A percentile compares a stretch with the other conserved stretches of the same genome.
Conservation (phyloP, 345 rosid genomes). For the Theobroma cacao region DNA sequence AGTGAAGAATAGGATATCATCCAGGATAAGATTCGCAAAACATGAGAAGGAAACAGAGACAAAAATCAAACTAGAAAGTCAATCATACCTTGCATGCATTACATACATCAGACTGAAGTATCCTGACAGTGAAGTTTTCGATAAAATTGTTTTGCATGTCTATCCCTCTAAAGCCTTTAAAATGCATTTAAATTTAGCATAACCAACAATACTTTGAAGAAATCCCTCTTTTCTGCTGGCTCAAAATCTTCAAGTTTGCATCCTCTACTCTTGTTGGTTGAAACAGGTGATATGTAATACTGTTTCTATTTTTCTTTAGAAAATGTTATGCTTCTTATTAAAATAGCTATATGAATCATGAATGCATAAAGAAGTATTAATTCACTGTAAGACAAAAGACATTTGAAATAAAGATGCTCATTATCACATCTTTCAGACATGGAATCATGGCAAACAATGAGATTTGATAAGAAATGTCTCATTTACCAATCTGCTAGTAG, state of each 20-base stretch:
- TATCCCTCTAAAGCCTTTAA: not conserved
- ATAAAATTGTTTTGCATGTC: not conserved
- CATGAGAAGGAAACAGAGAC: not conserved
- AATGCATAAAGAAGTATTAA: not conserved
- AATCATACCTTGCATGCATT: not conserved
- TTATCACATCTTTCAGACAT: not conserved
- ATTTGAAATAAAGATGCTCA: not conserved
- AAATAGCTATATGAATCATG: not conserved
- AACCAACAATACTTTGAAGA: not conserved
- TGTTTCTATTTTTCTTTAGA: not conserved
- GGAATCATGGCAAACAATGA: slow-evolving; percentile 10
- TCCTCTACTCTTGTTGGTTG: not conserved
- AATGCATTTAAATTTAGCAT: slow-evolving; percentile 6
- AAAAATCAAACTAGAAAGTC: not conserved
- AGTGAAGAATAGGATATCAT: slow-evolving; percentile 2
- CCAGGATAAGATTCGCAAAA: not conserved
- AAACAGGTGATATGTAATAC: not conserved
- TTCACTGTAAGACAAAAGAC: not conserved
- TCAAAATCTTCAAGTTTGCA: not conserved
- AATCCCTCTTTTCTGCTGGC: not conserved
- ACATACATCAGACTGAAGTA: slow-evolving; percentile 5
- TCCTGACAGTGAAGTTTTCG: not conserved
- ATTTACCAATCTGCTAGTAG: slow-evolving; percentile 64
- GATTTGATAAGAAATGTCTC: not conserved
- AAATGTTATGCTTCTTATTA: not conserved